Evolutionary conservation across 768 basidiomycete genomes (phyloP).

Genomic region (Phanerochaete sordida): DNA sequence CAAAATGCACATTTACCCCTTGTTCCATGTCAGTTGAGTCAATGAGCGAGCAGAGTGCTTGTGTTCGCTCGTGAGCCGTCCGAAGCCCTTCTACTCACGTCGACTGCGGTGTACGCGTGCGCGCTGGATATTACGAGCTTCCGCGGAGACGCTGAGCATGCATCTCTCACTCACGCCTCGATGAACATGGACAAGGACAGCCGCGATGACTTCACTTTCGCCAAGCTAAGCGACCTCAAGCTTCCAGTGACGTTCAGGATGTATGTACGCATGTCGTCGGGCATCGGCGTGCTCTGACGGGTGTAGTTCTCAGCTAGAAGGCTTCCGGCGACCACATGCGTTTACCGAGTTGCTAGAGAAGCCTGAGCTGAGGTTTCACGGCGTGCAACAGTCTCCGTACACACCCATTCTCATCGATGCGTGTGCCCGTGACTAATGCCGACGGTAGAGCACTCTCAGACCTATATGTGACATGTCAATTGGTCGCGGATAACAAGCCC

Average conservation of each 20-base stretch:
- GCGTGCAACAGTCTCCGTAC: slow-evolving; percentile 79
- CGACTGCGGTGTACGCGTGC: no score
- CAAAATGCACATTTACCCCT: not conserved
- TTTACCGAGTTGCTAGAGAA: slow-evolving; percentile 82
- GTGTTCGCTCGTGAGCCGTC: no score
- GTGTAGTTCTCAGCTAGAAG: slow-evolving; percentile 80
- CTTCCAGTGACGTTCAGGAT: slow-evolving; percentile 84
- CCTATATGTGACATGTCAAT: slow-evolving; percentile 89
- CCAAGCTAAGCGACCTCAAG: slow-evolving; percentile 85
- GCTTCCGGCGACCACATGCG: slow-evolving; percentile 63
- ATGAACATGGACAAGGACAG: slow-evolving; percentile 55
- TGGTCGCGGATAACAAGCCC: slow-evolving; percentile 90
- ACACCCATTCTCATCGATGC: slow-evolving; percentile 15
- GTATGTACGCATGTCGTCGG: slow-evolving; percentile 33
- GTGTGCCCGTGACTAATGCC: not conserved
- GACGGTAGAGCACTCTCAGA: slow-evolving; percentile 77
- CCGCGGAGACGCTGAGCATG: not conserved
- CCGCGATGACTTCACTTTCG: slow-evolving; percentile 90
- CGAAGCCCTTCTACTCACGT: no score
- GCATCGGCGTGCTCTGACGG: not conserved
- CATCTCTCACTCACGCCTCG: not conserved
- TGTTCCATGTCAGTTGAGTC: not conserved
- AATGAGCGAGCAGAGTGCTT: no score
- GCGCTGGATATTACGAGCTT: no score
- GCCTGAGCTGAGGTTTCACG: slow-evolving; percentile 79